These are phyloP conservation scores for Vickermania ingenoplastis DNA, from an alignment of 208 protist species.

Conservation along the genomic window DNA sequence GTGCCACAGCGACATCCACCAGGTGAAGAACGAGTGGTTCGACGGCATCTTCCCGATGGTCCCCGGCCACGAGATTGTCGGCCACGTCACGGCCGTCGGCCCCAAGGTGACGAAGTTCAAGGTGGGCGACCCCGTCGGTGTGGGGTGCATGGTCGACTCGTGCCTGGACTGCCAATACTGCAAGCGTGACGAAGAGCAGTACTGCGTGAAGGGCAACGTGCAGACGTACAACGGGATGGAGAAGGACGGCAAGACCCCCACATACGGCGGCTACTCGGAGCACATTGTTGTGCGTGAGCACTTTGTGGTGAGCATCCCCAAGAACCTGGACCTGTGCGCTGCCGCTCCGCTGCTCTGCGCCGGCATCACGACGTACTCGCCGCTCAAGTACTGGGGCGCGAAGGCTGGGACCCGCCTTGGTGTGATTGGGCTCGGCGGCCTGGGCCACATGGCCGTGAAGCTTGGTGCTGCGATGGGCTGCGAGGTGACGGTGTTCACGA, in stretches of 20 bases:
- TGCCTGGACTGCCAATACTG: no score
- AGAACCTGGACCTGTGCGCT: conserved; percentile 22
- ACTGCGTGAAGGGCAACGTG: no score
- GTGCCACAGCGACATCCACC: conserved; percentile 44
- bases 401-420: conserved; percentile 26
- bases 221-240: conserved; percentile 28
- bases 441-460: conserved; percentile 75
- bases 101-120: no score
- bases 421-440: conserved; percentile 61
- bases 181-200: no score
- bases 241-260: conserved; percentile 9
- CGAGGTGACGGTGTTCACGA: conserved; percentile 53
- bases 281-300: conserved; percentile 22
- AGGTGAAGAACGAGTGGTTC: no score
- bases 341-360: conserved; percentile 66
- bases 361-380: conserved; percentile 60
- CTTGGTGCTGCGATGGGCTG: conserved; percentile 41
- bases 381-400: conserved; percentile 28
- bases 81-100: no score
- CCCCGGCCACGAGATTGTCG: no score
- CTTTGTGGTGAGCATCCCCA: conserved; percentile 40
- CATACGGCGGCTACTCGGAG: conserved; percentile 19
- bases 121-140: no score
- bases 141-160: no score
- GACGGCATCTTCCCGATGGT: no score